These are phyloP conservation scores for Lindgomyces ingoldianus DNA, from an alignment of 495 filamentous ascomycete genomes.

Conservation along the genomic window DNA sequence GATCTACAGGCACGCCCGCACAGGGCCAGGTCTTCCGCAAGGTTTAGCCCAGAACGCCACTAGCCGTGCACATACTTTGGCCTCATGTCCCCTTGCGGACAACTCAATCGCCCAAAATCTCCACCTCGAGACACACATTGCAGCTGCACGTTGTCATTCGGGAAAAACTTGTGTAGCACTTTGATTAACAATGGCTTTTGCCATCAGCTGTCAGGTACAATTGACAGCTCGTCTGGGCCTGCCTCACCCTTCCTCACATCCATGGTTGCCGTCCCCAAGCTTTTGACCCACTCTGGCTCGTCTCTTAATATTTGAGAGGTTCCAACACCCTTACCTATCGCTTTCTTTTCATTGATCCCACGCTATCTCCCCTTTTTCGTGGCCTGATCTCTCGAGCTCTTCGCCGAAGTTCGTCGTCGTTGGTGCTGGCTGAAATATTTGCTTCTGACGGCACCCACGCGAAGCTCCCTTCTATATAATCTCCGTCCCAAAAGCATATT, in stretches of 20 bases:
- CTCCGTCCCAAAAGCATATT: background rate
- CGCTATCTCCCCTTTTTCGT: background rate
- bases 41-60: conserved; percentile 21
- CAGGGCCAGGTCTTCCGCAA: background rate
- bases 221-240: conserved; percentile 24
- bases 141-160: background rate
- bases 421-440: background rate
- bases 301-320: conserved; percentile 22
- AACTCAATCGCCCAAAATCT: conserved; percentile 6
- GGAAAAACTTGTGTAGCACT: conserved; percentile 14
- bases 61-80: background rate
- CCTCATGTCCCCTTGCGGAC: background rate
- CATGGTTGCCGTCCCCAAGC: conserved; percentile 18
- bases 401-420: background rate
- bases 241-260: background rate
- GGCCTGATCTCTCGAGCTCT: background rate
- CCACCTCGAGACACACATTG: conserved; percentile 6
- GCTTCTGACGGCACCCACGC: background rate
- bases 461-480: conserved; percentile 2
- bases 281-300: conserved; percentile 13
- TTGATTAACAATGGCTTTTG: background rate
- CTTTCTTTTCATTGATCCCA: background rate
- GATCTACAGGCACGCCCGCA: conserved; percentile 12
- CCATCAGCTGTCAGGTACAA: conserved; percentile 20
- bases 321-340: conserved; percentile 12